These are phyloP conservation scores for Podila horticola DNA, from an alignment of 192 early-diverging fungal genomes.

Conservation along the genomic window DNA sequence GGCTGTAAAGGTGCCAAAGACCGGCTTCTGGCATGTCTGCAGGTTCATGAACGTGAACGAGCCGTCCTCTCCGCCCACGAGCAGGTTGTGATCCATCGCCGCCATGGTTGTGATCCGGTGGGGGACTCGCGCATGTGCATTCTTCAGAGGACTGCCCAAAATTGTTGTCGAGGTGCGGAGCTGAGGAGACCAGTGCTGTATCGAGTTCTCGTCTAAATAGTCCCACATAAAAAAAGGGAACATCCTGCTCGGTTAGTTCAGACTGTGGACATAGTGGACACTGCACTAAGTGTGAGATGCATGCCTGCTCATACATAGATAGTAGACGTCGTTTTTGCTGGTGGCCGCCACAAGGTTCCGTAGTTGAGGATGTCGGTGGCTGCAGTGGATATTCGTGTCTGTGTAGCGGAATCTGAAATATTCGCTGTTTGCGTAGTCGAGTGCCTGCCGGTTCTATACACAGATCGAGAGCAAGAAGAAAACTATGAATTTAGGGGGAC, in stretches of 20 bases:
- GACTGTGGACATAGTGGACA: background rate
- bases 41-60: constrained; percentile 34
- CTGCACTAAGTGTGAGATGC: background rate
- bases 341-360: constrained; percentile 38
- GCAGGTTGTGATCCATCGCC: constrained; percentile 22
- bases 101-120: constrained; percentile 37
- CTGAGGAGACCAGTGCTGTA: constrained; percentile 60
- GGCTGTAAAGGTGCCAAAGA: constrained; percentile 17
- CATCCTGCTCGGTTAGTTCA: too few species aligned
- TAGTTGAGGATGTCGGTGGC: constrained; percentile 40
- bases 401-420: constrained; percentile 46
- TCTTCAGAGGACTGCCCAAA: constrained; percentile 25
- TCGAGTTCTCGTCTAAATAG: constrained; percentile 46
- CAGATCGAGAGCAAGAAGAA: background rate
- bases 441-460: constrained; percentile 18
- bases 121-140: background rate
- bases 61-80: constrained; percentile 39
- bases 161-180: constrained; percentile 37
- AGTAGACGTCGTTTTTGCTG: constrained; percentile 47
- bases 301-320: constrained; percentile 20
- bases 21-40: constrained; percentile 16
- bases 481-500: background rate
- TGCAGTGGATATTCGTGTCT: constrained; percentile 39
- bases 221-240: too few species aligned
- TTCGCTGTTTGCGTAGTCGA: constrained; percentile 26